Evolutionary conservation across 129 eudicot genomes (phyloP).

Genomic region (Calendula officinalis): DNA sequence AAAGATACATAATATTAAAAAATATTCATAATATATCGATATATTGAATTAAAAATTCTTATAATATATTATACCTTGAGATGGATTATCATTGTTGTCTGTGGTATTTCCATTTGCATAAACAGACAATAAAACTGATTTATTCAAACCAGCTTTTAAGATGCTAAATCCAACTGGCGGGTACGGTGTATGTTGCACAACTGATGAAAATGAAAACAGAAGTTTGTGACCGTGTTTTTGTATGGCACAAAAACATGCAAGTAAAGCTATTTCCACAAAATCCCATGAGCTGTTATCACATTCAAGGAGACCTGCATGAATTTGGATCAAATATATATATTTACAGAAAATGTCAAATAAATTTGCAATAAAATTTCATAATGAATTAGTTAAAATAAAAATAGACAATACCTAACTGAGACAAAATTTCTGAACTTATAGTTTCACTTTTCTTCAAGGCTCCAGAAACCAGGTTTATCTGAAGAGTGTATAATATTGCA

Average conservation of each 20-base stretch:
- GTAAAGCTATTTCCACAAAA: conserved; percentile 80
- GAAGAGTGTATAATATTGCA: conserved; percentile 83
- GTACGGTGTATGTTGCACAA: conserved; percentile 86
- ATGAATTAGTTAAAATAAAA: neutral
- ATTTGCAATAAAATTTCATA: neutral
- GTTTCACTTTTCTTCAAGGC: conserved; percentile 61
- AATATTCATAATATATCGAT: too few species aligned
- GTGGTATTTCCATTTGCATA: conserved; percentile 53
- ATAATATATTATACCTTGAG: conserved; percentile 61
- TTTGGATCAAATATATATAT: neutral
- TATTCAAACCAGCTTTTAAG: conserved; percentile 92
- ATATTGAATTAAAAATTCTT: conserved; percentile 6
- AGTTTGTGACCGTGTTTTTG: conserved; percentile 88
- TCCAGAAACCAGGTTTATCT: conserved; percentile 63
- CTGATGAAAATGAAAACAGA: conserved; percentile 86
- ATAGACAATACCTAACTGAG: conserved; percentile 74
- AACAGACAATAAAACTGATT: conserved; percentile 92
- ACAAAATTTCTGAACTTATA: conserved; percentile 58
- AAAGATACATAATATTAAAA: conserved; percentile 12
- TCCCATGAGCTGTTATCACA: conserved; percentile 72
- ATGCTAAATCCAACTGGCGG: conserved; percentile 92
- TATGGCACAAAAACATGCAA: conserved; percentile 92
- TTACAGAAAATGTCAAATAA: neutral
- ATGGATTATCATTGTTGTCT: conserved; percentile 44
- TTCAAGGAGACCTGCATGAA: conserved; percentile 69